Evolutionary conservation across 768 basidiomycete species (phyloP).

Genomic region (Multifurca ochricompacta): DNA sequence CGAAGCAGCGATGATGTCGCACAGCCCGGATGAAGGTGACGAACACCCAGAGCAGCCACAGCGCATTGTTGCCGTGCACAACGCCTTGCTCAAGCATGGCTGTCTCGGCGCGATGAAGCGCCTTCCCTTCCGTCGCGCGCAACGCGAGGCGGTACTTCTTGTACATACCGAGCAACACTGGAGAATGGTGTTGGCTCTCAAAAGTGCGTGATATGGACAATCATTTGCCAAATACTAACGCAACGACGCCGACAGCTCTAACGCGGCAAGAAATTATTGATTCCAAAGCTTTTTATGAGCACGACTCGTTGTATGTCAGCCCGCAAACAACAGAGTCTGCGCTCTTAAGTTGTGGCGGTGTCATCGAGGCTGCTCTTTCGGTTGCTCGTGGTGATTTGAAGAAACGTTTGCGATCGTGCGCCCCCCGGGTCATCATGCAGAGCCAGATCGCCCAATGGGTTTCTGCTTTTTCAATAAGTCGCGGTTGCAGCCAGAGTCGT

Average conservation of each 20-base stretch:
- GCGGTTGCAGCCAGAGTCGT: conserved; percentile 85
- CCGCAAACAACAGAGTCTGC: conserved; percentile 78
- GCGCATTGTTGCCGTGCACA: conserved; percentile 72
- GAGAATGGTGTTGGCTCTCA: conserved; percentile 68
- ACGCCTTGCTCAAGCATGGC: conserved; percentile 49
- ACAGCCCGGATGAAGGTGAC: conserved; percentile 53
- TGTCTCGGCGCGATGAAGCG: conserved; percentile 67
- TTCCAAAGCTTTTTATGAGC: conserved; percentile 79
- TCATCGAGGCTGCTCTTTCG: conserved; percentile 81
- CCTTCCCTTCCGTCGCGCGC: conserved; percentile 67
- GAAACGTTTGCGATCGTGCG: conserved; percentile 90
- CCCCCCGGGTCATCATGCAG: conserved; percentile 97
- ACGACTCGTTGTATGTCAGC: conserved; percentile 88
- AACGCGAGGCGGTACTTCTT: conserved; percentile 71
- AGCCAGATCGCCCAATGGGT: conserved; percentile 97
- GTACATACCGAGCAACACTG: conserved; percentile 90
- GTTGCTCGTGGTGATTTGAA: conserved; percentile 75
- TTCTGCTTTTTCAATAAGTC: conserved; percentile 99
- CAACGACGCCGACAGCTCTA: conserved; percentile 44
- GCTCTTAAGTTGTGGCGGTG: conserved; percentile 86
- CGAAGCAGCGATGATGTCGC: conserved; percentile 78
- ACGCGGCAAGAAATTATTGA: conserved; percentile 65
- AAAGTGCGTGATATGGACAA: not conserved
- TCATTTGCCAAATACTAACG: conserved; percentile 19
- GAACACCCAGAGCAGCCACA: conserved; percentile 74